These are phyloP conservation scores for Yamadazyma triangularis DNA, from an alignment of 1,139 yeast species.

Conservation along the genomic window DNA sequence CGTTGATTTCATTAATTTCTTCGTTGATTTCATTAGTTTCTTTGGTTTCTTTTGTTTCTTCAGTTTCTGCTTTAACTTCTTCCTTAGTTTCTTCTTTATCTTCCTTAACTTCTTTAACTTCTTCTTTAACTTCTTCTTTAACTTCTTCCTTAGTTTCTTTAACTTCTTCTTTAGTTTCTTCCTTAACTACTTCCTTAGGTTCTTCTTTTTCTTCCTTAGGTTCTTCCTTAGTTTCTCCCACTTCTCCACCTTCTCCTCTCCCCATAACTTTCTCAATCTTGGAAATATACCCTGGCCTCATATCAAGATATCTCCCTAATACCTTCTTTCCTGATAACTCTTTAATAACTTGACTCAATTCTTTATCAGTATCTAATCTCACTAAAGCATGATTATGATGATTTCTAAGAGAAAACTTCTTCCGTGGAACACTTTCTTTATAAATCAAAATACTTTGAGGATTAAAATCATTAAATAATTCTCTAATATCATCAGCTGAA, in stretches of 20 bases:
- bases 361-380: constrained; percentile 40
- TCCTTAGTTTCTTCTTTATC: not conserved
- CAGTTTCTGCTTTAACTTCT: constrained; percentile 1
- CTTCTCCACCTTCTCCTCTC: constrained; percentile 2
- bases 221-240: not conserved
- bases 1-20: not conserved
- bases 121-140: not conserved
- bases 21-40: not conserved
- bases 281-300: constrained; percentile 36
- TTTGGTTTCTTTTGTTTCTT: constrained; percentile 2
- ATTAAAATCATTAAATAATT: constrained; percentile 37
- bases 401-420: constrained; percentile 8
- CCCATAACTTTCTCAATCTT: constrained; percentile 38
- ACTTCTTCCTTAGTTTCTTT: not conserved
- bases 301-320: constrained; percentile 28
- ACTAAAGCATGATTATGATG: constrained; percentile 49
- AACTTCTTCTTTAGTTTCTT: not conserved
- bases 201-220: not conserved
- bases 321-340: constrained; percentile 22
- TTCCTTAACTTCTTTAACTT: no score
- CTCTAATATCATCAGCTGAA: constrained; percentile 39
- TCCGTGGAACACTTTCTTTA: constrained; percentile 20
- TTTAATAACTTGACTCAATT: constrained; percentile 40
- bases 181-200: not conserved
- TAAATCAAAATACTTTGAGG: constrained; percentile 47